Conservation (phyloP, 2,329 filamentous ascomycete genomes). For the Hymenoscyphus albidus region DNA sequence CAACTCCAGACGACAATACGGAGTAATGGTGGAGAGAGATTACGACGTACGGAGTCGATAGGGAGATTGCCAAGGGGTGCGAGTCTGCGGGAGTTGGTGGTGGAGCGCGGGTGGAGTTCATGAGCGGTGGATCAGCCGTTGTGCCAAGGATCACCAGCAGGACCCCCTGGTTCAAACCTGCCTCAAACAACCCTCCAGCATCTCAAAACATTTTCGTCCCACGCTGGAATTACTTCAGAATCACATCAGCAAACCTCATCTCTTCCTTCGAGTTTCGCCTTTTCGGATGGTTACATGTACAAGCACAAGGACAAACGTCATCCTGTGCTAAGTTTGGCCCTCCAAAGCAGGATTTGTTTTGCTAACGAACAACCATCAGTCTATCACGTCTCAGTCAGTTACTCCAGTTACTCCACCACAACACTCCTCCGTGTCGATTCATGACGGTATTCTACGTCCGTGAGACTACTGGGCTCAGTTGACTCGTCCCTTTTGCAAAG, state of each 20-base stretch:
- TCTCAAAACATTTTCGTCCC: not conserved
- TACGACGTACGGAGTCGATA: too few species aligned
- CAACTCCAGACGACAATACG: not conserved
- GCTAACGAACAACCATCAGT: constrained; percentile 4
- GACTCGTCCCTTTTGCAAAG: too few species aligned
- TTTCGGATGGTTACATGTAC: not conserved
- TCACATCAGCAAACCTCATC: not conserved
- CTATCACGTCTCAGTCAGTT: not conserved
- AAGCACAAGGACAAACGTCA: not conserved
- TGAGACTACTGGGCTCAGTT: too few species aligned
- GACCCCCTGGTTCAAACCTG: constrained; percentile 2
- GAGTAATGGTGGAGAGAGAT: not conserved
- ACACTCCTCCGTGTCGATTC: too few species aligned
- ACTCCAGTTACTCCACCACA: not conserved
- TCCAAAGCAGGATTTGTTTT: not conserved
- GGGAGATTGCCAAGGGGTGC: not conserved
- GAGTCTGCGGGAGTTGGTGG: not conserved
- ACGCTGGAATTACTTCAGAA: not conserved
- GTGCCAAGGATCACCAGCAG: not conserved
- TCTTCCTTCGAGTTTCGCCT: not conserved
- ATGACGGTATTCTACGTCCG: too few species aligned
- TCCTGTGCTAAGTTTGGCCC: not conserved
- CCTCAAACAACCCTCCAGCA: constrained; percentile 16
- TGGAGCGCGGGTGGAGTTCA: not conserved
- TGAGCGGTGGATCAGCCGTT: not conserved